phyloP scores from a whole-genome alignment of 2,329 filamentous ascomycete genomes.

The Trichoderma sp. region DNA sequence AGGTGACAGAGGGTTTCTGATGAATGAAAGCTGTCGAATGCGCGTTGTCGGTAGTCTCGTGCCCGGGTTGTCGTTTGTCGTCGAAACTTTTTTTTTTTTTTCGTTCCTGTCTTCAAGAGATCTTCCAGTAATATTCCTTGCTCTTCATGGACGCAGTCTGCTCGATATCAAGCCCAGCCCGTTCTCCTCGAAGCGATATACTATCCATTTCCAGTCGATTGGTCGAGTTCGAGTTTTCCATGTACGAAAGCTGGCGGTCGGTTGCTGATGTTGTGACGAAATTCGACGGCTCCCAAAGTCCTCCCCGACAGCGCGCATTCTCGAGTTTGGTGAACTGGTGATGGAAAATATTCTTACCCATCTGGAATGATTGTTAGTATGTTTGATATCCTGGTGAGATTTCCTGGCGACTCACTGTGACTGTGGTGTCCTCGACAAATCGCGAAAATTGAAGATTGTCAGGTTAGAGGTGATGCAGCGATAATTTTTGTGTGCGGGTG shows the following conservation, averaged over 20 bases:
- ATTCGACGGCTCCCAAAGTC: conserved; percentile 9
- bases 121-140: conserved; percentile 1
- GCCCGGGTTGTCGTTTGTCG: not conserved
- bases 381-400: conserved; percentile 43
- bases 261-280: conserved; percentile 7
- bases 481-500: conserved; percentile 48
- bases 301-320: conserved; percentile 28
- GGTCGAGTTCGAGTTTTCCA: conserved; percentile 1
- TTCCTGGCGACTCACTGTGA: conserved; percentile 51
- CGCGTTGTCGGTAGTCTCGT: conserved; percentile 23
- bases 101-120: not conserved
- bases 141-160: not conserved
- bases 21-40: not conserved
- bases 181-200: not conserved
- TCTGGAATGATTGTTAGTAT: conserved; percentile 52
- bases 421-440: conserved; percentile 50
- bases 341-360: conserved; percentile 57
- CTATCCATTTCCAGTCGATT: conserved; percentile 4
- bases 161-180: not conserved
- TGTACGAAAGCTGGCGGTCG: not conserved
- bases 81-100: not conserved
- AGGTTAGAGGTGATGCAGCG: conserved; percentile 44
- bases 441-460: conserved; percentile 47
- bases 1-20: not conserved
- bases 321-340: not conserved